These are phyloP conservation scores for Hippophae rhamnoides DNA, from an alignment of 306 rosid genomes.

Conservation along the genomic window DNA sequence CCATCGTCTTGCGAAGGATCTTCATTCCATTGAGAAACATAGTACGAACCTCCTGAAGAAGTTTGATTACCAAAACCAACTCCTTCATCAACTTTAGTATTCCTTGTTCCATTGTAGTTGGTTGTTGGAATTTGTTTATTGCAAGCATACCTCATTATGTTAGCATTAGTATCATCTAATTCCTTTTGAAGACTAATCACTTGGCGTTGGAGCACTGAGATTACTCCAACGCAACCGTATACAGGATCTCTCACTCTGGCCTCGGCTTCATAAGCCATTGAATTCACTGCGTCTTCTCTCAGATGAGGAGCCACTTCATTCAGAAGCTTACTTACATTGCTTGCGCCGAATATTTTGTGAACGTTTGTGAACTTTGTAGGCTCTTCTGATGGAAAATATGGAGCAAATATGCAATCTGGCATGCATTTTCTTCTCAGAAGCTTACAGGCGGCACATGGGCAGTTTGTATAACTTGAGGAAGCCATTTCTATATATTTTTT, in stretches of 20 bases:
- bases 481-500: constrained; percentile 9
- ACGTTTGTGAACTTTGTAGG: constrained; percentile 78
- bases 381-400: constrained; percentile 85
- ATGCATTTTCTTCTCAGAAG: constrained; percentile 73
- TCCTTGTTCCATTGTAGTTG: no score
- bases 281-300: constrained; percentile 79
- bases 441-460: constrained; percentile 96
- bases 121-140: constrained; percentile 9
- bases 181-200: constrained; percentile 75
- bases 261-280: constrained; percentile 89
- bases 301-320: constrained; percentile 74
- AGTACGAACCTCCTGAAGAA: no score
- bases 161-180: constrained; percentile 70
- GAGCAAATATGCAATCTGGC: constrained; percentile 69
- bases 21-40: no score
- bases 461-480: constrained; percentile 57
- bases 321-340: constrained; percentile 76
- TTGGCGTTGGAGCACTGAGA: constrained; percentile 74
- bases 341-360: constrained; percentile 90
- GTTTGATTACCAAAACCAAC: no score
- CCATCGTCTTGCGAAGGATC: no score
- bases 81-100: no score
- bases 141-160: constrained; percentile 51
- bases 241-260: constrained; percentile 88
- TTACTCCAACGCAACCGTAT: constrained; percentile 83